These are phyloP conservation scores for Crithidia sp. DNA, from an alignment of 208 protist species.

Conservation along the genomic window DNA sequence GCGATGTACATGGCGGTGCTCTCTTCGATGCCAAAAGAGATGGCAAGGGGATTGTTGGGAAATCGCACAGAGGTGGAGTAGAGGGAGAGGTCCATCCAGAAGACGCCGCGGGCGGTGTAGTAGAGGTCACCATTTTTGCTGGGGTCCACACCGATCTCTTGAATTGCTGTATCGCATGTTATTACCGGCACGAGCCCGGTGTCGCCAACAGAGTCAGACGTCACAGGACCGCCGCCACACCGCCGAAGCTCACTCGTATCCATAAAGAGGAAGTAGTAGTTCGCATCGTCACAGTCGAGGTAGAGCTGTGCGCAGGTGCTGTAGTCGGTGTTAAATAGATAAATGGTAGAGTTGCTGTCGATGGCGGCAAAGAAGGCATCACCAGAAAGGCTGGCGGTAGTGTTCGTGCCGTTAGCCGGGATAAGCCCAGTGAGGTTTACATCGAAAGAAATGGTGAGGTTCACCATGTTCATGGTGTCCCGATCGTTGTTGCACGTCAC, in stretches of 20 bases:
- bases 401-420: not conserved
- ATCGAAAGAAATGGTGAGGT: not conserved
- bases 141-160: conserved; percentile 2
- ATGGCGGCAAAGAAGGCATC: not conserved
- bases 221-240: not conserved
- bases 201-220: not conserved
- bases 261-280: not conserved
- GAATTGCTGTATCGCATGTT: not conserved
- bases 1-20: not conserved
- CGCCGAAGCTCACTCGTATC: not conserved
- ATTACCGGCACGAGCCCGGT: not conserved
- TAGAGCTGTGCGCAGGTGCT: conserved; percentile 1
- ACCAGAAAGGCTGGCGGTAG: not conserved
- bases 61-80: not conserved
- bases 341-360: not conserved
- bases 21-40: not conserved
- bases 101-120: conserved; percentile 1
- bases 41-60: not conserved
- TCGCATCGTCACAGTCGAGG: not conserved
- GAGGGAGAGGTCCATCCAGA: conserved; percentile 10
- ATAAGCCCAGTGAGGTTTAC: not conserved
- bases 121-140: not conserved
- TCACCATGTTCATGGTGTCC: not conserved
- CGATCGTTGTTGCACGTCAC: conserved; percentile 12
- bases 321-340: not conserved